Evolutionary conservation across 2,329 filamentous ascomycete species (phyloP).

Genomic region (Hymenoscyphus occultus): DNA sequence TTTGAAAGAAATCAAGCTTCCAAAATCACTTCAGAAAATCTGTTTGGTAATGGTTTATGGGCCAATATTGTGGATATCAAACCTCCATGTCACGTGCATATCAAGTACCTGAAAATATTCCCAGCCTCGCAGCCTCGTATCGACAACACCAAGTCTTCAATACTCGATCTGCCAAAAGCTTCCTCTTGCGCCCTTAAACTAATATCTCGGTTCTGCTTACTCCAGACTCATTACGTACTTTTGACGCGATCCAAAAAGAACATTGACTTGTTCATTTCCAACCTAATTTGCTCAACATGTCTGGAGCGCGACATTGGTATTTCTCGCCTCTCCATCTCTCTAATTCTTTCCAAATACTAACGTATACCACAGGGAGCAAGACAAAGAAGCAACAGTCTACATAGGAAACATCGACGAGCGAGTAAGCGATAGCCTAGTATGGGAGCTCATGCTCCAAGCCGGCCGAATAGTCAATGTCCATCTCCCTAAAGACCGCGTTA

Average conservation of each 20-base stretch:
- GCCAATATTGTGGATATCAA: too few species aligned
- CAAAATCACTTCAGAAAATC: background rate
- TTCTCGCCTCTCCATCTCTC: slow-evolving; percentile 25
- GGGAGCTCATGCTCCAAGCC: slow-evolving; percentile 98
- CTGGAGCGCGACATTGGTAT: slow-evolving; percentile 66
- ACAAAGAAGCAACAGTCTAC: slow-evolving; percentile 97
- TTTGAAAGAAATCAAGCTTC: background rate
- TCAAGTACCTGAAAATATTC: background rate
- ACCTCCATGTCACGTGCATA: background rate
- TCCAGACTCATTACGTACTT: background rate
- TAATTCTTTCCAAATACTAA: slow-evolving; percentile 25
- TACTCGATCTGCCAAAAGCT: background rate
- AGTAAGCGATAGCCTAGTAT: slow-evolving; percentile 83
- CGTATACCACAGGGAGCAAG: slow-evolving; percentile 71
- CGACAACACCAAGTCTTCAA: slow-evolving; percentile 4
- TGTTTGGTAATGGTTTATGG: too few species aligned
- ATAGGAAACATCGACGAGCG: slow-evolving; percentile 98
- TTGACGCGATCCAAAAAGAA: background rate
- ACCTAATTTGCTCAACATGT: slow-evolving; percentile 37
- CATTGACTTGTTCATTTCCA: background rate
- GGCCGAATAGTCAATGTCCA: slow-evolving; percentile 98
- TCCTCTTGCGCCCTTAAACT: background rate
- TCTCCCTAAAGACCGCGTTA: slow-evolving; percentile 96
- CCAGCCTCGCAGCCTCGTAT: slow-evolving; percentile 18
- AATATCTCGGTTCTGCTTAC: background rate